Conservation (phyloP, 768 basidiomycete genomes). For the Mycena filopes region DNA sequence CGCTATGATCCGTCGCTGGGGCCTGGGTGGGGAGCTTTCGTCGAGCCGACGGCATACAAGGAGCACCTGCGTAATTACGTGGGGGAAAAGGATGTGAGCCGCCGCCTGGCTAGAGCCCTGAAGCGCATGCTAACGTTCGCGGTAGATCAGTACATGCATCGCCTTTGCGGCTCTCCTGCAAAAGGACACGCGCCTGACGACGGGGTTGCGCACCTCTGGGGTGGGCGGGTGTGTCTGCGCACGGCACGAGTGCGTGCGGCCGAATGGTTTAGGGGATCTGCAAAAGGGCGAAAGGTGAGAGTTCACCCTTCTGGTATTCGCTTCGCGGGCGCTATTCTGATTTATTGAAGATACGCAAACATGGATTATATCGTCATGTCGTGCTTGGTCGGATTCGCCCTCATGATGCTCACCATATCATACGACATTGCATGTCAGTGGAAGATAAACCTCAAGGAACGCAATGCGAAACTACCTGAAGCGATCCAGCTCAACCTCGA, state of each 20-base stretch:
- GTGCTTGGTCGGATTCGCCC: background rate
- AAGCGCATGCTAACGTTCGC: background rate
- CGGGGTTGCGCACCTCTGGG: too few relatives aligned
- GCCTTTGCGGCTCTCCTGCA: too few relatives aligned
- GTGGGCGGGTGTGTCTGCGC: too few relatives aligned
- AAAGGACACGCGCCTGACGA: too few relatives aligned
- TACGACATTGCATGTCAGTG: too few relatives aligned
- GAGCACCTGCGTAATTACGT: background rate
- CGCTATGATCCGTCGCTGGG: slow-evolving; percentile 21
- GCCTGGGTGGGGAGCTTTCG: slow-evolving; percentile 12
- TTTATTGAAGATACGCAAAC: slow-evolving; percentile 2
- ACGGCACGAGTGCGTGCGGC: background rate
- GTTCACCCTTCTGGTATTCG: slow-evolving; percentile 5
- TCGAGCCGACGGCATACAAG: slow-evolving; percentile 14
- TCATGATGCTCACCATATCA: too few relatives aligned
- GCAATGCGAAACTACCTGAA: too few relatives aligned
- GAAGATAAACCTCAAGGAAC: too few relatives aligned
- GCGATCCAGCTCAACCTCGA: too few relatives aligned
- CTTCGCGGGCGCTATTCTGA: slow-evolving; percentile 13
- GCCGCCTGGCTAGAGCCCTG: too few relatives aligned
- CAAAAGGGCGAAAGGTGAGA: background rate
- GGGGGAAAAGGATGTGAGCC: slow-evolving; percentile 5
- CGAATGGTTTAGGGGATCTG: slow-evolving; percentile 14
- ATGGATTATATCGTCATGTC: slow-evolving; percentile 1
- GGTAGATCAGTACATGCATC: background rate